Conservation (phyloP, 2,329 filamentous ascomycete genomes). For the Penicillium nordicum region DNA sequence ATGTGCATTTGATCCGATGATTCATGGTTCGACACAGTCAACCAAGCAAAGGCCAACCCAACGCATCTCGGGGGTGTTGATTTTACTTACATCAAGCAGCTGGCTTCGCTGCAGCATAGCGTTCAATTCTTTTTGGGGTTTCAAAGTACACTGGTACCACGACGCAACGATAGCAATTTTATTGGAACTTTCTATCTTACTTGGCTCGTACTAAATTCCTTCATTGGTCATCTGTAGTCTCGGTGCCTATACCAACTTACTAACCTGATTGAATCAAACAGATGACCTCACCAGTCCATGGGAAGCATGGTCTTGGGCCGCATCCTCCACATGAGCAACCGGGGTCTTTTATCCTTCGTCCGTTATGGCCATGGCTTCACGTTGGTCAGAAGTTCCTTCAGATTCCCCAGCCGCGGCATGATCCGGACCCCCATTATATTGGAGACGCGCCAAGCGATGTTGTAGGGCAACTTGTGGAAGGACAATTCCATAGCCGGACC, state of each 20-base stretch:
- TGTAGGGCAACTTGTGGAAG: too few relatives aligned
- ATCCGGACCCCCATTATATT: constrained; percentile 27
- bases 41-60: background rate
- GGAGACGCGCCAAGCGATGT: too few relatives aligned
- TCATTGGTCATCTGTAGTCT: background rate
- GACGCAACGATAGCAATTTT: constrained; percentile 3
- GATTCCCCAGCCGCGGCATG: constrained; percentile 37
- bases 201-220: background rate
- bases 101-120: constrained; percentile 9
- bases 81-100: constrained; percentile 7
- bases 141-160: background rate
- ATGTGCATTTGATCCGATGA: background rate
- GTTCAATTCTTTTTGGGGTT: background rate
- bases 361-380: constrained; percentile 18
- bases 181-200: background rate
- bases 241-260: background rate
- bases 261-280: background rate
- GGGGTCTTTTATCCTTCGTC: constrained; percentile 1
- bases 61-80: background rate
- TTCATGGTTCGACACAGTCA: background rate
- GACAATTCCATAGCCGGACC: too few relatives aligned
- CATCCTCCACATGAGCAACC: constrained; percentile 6
- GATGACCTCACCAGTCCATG: constrained; percentile 14
- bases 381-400: constrained; percentile 27
- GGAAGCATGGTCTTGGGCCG: background rate